A percentile compares a stretch with the other conserved stretches of the same genome.
These are phyloP conservation scores for Blastomyces emzantsi DNA, from an alignment of 2,329 filamentous ascomycete genomes.

Conservation along the genomic window DNA sequence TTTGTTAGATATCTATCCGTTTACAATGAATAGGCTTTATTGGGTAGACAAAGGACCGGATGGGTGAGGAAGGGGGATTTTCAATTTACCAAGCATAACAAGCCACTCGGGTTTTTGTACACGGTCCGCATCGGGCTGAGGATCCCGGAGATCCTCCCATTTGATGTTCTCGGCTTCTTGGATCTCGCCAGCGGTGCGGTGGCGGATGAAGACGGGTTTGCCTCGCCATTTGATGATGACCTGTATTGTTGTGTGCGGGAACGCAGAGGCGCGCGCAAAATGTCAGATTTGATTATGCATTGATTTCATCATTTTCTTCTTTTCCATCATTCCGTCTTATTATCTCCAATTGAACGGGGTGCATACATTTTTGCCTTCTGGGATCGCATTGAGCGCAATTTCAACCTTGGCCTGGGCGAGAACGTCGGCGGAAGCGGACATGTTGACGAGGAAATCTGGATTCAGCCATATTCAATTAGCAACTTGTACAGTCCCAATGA, in stretches of 20 bases:
- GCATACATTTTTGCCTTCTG: conserved; percentile 95
- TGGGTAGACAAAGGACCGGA: neutral
- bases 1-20: neutral
- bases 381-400: conserved; percentile 83
- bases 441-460: conserved; percentile 98
- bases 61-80: neutral
- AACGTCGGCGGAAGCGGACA: conserved; percentile 98
- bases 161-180: conserved; percentile 86
- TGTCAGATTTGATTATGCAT: neutral
- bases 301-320: neutral
- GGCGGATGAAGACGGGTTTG: conserved; percentile 99
- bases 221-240: conserved; percentile 99
- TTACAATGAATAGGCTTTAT: neutral
- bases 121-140: conserved; percentile 81
- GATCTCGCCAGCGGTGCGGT: conserved; percentile 90
- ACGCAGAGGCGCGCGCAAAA: conserved; percentile 1
- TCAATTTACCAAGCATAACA: conserved; percentile 76
- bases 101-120: conserved; percentile 99
- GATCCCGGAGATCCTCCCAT: conserved; percentile 76
- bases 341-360: neutral
- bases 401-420: conserved; percentile 99
- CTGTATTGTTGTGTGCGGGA: conserved; percentile 36
- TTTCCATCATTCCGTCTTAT: neutral
- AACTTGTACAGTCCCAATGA: conserved; percentile 19
- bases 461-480: conserved; percentile 18